These are phyloP conservation scores for Acacia pycnantha DNA, from an alignment of 331 rosid genomes.

Conservation along the genomic window DNA sequence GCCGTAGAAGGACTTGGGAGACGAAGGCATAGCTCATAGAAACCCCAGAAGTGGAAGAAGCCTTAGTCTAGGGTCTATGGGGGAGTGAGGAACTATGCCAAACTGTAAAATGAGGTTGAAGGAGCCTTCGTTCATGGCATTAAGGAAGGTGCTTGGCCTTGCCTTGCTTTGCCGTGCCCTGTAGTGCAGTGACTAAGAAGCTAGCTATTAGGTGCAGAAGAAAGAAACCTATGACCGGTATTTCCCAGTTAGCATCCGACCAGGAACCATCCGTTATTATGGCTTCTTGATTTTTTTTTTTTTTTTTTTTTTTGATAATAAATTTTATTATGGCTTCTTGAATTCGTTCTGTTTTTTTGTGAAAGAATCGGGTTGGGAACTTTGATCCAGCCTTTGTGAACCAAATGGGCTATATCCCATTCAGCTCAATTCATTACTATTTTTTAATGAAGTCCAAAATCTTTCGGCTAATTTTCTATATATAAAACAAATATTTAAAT, in stretches of 20 bases:
- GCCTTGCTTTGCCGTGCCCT: background rate
- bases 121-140: conserved; percentile 31
- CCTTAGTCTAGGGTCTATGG: conserved; percentile 25
- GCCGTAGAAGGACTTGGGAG: conserved; percentile 65
- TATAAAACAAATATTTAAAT: no score
- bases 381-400: background rate
- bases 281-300: no score
- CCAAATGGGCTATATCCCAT: background rate
- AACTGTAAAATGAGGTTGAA: background rate
- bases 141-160: background rate
- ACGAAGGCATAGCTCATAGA: conserved; percentile 67
- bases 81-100: background rate
- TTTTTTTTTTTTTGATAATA: no score
- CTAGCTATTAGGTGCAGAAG: background rate
- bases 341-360: background rate
- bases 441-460: background rate
- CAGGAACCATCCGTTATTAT: background rate
- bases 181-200: background rate
- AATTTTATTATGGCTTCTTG: background rate
- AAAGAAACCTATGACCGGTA: conserved; percentile 2
- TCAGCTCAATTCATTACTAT: background rate
- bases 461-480: no score
- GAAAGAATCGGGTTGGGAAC: background rate
- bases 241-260: background rate
- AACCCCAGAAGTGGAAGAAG: conserved; percentile 33